A percentile compares a stretch with the other conserved stretches of the same genome.
Conservation (phyloP, 1,284 basidiomycete genomes). For the Sphaerobolus stellatus region DNA sequence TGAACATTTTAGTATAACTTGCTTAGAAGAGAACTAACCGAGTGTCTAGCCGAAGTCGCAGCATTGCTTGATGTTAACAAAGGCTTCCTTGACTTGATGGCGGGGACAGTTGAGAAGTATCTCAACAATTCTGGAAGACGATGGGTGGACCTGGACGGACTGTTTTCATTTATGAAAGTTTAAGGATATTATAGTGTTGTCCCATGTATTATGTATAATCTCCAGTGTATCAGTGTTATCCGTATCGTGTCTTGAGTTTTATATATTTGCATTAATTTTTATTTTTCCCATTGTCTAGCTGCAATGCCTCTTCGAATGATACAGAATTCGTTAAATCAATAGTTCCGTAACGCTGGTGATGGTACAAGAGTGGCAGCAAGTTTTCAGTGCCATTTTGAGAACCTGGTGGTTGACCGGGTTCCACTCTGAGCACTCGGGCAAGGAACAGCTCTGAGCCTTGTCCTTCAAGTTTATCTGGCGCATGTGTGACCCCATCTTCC, state of each 20-base stretch:
- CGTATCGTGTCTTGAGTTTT: no score
- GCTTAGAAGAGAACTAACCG: slow-evolving; percentile 4
- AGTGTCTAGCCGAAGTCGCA: slow-evolving; percentile 51
- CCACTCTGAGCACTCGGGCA: slow-evolving; percentile 47
- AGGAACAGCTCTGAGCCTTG: slow-evolving; percentile 46
- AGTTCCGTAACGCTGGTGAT: slow-evolving; percentile 45
- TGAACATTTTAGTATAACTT: slow-evolving; percentile 32
- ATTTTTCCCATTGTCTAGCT: neutral
- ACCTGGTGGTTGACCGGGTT: slow-evolving; percentile 23
- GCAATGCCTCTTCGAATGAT: neutral
- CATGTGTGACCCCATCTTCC: neutral
- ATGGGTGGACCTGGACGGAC: slow-evolving; percentile 75
- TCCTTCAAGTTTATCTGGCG: neutral
- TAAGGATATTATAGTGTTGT: no score
- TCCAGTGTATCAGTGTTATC: no score
- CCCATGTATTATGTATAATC: no score
- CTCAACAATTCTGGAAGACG: slow-evolving; percentile 80
- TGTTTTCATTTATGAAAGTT: slow-evolving; percentile 80
- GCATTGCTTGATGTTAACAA: slow-evolving; percentile 52
- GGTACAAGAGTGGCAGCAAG: slow-evolving; percentile 45
- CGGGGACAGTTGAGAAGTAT: slow-evolving; percentile 68
- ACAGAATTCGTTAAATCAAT: slow-evolving; percentile 20
- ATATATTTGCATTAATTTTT: no score
- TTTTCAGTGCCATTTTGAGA: slow-evolving; percentile 13
- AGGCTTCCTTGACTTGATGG: slow-evolving; percentile 52